A percentile compares a stretch with the other conserved stretches of the same genome.
phyloP scores from a whole-genome alignment of 1,284 basidiomycete species.

The Cerioporus squamosus region DNA sequence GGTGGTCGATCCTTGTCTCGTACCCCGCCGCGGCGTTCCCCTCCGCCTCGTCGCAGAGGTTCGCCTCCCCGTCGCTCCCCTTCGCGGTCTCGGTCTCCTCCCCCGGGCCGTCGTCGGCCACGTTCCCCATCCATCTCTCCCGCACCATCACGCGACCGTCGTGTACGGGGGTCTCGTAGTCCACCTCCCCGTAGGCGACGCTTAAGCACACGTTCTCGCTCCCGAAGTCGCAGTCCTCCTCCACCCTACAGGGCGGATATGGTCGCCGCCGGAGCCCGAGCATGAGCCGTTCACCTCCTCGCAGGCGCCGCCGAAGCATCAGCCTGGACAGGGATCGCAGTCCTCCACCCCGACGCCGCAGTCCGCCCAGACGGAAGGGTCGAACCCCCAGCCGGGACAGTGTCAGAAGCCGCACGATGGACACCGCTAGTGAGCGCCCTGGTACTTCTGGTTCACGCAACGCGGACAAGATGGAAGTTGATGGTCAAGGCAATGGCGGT shows the following conservation, averaged over 20 bases:
- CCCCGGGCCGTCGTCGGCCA: slow-evolving; percentile 47
- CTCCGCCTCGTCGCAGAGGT: slow-evolving; percentile 23
- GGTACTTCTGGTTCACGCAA: slow-evolving; percentile 4
- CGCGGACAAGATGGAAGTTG: slow-evolving; percentile 50
- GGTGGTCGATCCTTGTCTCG: slow-evolving; percentile 28
- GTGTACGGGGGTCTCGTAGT: slow-evolving; percentile 53
- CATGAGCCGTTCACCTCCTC: slow-evolving; percentile 41
- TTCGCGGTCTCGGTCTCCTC: slow-evolving; percentile 41
- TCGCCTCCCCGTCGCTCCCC: slow-evolving; percentile 28
- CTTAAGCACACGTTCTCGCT: slow-evolving; percentile 45
- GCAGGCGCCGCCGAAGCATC: slow-evolving; percentile 38
- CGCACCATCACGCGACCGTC: slow-evolving; percentile 40
- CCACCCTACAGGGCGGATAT: slow-evolving; percentile 23
- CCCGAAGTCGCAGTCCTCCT: slow-evolving; percentile 33
- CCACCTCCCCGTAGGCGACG: slow-evolving; percentile 62
- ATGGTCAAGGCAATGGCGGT: slow-evolving; percentile 34
- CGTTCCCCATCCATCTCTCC: slow-evolving; percentile 53
- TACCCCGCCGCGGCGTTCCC: slow-evolving; percentile 24
- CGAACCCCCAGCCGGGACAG: slow-evolving; percentile 24
- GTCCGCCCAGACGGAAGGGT: slow-evolving; percentile 24
- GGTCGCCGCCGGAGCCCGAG: slow-evolving; percentile 31
- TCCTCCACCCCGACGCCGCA: slow-evolving; percentile 28
- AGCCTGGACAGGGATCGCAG: slow-evolving; percentile 24
- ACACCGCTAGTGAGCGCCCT: slow-evolving; percentile 17
- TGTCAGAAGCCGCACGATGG: slow-evolving; percentile 29